A percentile compares a stretch with the other conserved stretches of the same genome.
Evolutionary conservation across 331 rosid genomes (phyloP).

Genomic region (Pyracantha coccinea): DNA sequence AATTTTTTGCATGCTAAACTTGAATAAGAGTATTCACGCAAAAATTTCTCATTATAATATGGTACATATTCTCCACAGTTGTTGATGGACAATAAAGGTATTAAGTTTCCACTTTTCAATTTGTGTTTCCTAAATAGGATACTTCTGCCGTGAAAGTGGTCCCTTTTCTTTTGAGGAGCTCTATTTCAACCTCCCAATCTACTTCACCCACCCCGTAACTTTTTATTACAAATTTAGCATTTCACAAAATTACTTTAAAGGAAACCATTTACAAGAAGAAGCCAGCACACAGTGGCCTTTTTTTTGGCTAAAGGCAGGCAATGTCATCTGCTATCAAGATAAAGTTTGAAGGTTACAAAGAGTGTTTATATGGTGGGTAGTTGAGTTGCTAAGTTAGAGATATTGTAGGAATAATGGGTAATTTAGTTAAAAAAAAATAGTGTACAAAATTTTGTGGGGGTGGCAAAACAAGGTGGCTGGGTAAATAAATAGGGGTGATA

Average conservation of each 20-base stretch:
- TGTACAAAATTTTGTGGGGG: background rate
- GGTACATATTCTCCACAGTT: background rate
- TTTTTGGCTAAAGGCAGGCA: background rate
- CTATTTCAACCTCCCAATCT: background rate
- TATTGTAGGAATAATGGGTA: background rate
- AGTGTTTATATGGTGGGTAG: background rate
- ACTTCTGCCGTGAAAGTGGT: background rate
- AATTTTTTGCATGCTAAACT: background rate
- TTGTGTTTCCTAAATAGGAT: background rate
- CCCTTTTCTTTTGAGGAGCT: background rate
- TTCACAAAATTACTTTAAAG: background rate
- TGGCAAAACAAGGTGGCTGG: background rate
- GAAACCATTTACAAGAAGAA: background rate
- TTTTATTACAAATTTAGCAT: background rate
- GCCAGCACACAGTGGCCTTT: background rate
- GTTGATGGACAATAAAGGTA: background rate
- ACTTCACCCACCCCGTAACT: background rate
- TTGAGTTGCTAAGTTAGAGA: background rate
- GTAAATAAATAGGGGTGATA: background rate
- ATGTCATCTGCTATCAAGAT: background rate
- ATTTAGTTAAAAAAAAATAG: no score
- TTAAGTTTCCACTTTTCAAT: background rate
- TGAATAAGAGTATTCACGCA: background rate
- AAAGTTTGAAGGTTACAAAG: background rate
- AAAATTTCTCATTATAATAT: background rate